Evolutionary conservation across 768 basidiomycete species (phyloP).

Genomic region (Megacollybia marginata): DNA sequence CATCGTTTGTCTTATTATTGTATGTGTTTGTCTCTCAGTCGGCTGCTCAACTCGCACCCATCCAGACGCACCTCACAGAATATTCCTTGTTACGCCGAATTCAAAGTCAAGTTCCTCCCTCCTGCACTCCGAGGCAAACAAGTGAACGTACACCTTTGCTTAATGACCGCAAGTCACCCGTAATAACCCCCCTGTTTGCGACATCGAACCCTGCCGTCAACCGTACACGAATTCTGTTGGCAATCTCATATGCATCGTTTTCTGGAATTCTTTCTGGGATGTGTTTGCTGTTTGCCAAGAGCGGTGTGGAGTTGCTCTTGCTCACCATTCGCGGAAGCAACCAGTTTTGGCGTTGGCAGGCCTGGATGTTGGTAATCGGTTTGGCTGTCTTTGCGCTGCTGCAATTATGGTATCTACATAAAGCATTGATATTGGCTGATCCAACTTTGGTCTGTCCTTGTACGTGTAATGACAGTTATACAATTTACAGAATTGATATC

Average conservation of each 20-base stretch:
- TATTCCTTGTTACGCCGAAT: constrained; percentile 45
- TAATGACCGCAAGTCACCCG: constrained; percentile 7
- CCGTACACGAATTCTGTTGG: constrained; percentile 55
- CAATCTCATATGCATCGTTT: constrained; percentile 80
- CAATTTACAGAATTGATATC: constrained; percentile 7
- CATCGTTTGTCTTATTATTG: constrained; percentile 50
- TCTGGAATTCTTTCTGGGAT: constrained; percentile 88
- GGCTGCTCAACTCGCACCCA: neutral
- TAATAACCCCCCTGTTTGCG: constrained; percentile 15
- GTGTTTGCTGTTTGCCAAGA: constrained; percentile 91
- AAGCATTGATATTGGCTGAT: constrained; percentile 70
- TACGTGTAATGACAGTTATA: constrained; percentile 29
- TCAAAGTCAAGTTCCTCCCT: neutral
- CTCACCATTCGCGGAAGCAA: constrained; percentile 69
- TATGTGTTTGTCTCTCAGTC: constrained; percentile 29
- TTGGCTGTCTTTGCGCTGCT: constrained; percentile 69
- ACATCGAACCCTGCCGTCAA: constrained; percentile 3
- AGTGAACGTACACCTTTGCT: constrained; percentile 10
- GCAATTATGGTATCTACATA: constrained; percentile 82
- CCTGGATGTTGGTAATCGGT: constrained; percentile 73
- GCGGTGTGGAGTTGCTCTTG: constrained; percentile 82
- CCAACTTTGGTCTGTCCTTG: constrained; percentile 84
- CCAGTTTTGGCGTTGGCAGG: constrained; percentile 79
- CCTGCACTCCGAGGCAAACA: too few relatives aligned
- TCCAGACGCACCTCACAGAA: constrained; percentile 68